Evolutionary conservation across 192 early-diverging fungal species (phyloP).

Genomic region (Pecoramyces ruminantium): DNA sequence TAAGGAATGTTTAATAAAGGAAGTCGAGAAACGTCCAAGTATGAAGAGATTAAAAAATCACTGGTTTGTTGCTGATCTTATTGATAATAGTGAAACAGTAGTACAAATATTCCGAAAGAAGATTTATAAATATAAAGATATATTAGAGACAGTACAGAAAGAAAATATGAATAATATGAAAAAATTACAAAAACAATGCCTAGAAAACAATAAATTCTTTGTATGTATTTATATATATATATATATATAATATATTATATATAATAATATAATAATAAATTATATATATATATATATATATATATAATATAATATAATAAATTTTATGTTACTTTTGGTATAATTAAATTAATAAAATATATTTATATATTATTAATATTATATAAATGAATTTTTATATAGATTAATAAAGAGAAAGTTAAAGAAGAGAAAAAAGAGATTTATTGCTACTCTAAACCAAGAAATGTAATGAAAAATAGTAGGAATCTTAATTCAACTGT

Average conservation of each 20-base stretch:
- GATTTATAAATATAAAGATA: not conserved
- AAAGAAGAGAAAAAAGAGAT: not conserved
- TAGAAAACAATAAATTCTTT: not conserved
- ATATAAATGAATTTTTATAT: not conserved
- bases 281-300: too few relatives aligned
- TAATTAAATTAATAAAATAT: too few relatives aligned
- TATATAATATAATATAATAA: too few relatives aligned
- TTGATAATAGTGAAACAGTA: not conserved
- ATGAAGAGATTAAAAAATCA: not conserved
- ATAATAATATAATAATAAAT: too few relatives aligned
- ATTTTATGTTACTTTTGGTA: too few relatives aligned
- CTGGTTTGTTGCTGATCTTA: not conserved
- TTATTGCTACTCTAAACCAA: not conserved
- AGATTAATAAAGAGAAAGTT: not conserved
- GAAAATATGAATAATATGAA: not conserved
- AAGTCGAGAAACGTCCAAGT: not conserved
- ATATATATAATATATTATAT: not conserved
- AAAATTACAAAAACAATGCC: not conserved
- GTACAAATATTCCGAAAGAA: not conserved
- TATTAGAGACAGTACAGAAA: not conserved
- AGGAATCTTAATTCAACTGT: not conserved
- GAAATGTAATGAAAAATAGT: not conserved
- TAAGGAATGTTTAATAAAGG: not conserved
- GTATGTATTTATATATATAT: not conserved
- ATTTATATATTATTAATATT: too few relatives aligned